Evolutionary conservation across 2,329 filamentous ascomycete genomes (phyloP), one percentile per base, ranked within the genome.

Genomic region (Colletotrichum echinochloae): DNA sequence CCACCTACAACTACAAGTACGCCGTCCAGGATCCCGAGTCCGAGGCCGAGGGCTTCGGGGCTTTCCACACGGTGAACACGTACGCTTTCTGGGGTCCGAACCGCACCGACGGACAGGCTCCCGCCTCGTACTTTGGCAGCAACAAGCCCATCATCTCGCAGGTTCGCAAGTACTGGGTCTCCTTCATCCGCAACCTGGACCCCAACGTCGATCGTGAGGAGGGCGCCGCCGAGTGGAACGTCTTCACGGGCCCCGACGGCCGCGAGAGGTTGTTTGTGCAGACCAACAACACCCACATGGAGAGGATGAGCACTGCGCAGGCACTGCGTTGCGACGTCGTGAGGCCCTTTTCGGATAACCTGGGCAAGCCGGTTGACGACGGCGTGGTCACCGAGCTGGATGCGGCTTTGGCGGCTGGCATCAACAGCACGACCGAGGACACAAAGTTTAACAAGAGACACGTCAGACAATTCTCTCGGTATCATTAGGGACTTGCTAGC

Each of bases 161-260:
- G 0, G 86, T 92, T 35, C 90, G 93, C 75, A 86, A 84, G 0
- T 95, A 94, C 78, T 94, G 91, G 91, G 88, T 89, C 1, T 92
- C 89, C 73, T 95, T 95, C 76, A 89, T 95, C 71, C 81, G 87
- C 33, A 84, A 83, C 0, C 84, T 89, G 46, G 83, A 95, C 77
- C 92, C 92, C 0, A 95, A 94, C 20, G 67, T 60, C 39, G 79
- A 84, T 65, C 83, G 87, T 11, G 72, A 79, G 52, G 46, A 72
- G 0, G 84, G 83, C 0, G 82, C 82, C 52, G 87, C 88, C 3
- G 78, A 79, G 65, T 91, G 89, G 90, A 78, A 81, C 71, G 77
- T 78, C 5, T 89, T 84, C 77, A 75, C 73, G 57, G 67, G 67
- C 9, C 77, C 70, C 1, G 72, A 74, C 28, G 71, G 70, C 18